phyloP scores from a whole-genome alignment of 225 moss, liverwort and hornwort genomes.

The Antitrichia curtipendula region DNA sequence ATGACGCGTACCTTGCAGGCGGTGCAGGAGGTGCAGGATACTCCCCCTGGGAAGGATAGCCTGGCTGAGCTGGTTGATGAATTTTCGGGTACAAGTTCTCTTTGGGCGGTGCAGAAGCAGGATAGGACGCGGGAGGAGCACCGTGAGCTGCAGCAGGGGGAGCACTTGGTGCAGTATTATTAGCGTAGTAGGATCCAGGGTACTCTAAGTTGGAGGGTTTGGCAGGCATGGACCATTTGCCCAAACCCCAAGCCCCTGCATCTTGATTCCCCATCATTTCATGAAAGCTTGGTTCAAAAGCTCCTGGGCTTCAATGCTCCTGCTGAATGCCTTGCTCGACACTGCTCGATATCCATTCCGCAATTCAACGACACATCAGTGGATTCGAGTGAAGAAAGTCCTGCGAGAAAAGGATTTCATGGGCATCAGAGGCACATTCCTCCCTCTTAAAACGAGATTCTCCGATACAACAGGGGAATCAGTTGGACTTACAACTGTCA shows the following conservation, averaged over 20 bases:
- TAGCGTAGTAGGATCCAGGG: not conserved
- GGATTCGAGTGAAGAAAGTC: not conserved
- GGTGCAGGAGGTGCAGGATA: not conserved
- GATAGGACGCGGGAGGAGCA: not conserved
- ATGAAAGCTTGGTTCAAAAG: not conserved
- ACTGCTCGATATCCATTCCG: not conserved
- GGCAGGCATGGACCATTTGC: constrained; percentile 7
- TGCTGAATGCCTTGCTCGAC: not conserved
- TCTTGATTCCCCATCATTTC: constrained; percentile 26
- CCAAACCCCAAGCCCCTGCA: constrained; percentile 23
- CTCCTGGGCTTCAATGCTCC: not conserved
- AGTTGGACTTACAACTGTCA: not conserved
- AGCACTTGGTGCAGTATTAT: not conserved
- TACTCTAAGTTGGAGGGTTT: not conserved
- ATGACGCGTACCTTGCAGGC: not conserved
- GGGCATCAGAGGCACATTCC: not conserved
- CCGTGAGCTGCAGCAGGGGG: not conserved
- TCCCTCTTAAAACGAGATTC: not conserved
- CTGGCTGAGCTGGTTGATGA: not conserved
- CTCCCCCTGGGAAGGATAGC: not conserved
- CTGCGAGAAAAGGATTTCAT: not conserved
- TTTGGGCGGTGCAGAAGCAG: not conserved
- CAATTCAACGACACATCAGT: not conserved
- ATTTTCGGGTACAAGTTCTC: constrained; percentile 27
- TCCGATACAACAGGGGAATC: not conserved